Evolutionary conservation across 2,329 filamentous ascomycete species (phyloP), one percentile per base, ranked within the genome.

Genomic region (Botrytis hyacinthi): DNA sequence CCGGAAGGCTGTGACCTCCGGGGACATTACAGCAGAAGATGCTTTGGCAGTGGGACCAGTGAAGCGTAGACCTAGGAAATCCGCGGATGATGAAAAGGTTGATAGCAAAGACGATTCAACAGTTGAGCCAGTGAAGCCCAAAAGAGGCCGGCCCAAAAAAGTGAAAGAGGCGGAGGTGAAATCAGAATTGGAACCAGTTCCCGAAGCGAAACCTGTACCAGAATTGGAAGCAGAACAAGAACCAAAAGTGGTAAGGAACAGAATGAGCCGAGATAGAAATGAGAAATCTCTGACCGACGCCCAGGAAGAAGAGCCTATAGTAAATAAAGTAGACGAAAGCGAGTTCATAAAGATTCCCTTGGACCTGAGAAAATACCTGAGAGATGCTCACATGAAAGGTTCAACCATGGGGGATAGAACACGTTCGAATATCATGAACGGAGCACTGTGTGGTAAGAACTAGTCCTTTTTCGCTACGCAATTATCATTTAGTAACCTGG

Each of bases 371-470:
- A 35, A 18, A 20, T 26, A 32, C 61, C 20, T 72, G 20, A 3
- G 35, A 54, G 32, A 44, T 16, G n/a, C 46, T 32, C 20, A 70
- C 8, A 12, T 46, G 12, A 42, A 7, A 32, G 60, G 18, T 3
- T 18, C 60, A 42, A 9, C 8, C 9, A n/a, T 44, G 22, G 70
- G 61, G 35, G 70, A 72, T 40, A 54, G 70, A 72, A 73, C 81
- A 29, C 80, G 89, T 35, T 82, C 90, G 54, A 87, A 91, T 76
- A 81, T 91, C 37, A 83, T 87, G 26, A 84, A 84, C 78, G 82
- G 86, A 22, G 77, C 81, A 51, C 83, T 91, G 26, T 89, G 87
- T 75, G 78, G 80, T 80, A 78, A 63, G 75, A 32, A 37, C 5
- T 26, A 48, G 63, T 40, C 7, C 57, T 26, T 63, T 54, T n/a